These are phyloP conservation scores for Neonectria punicea DNA, from an alignment of 2,329 filamentous ascomycete species.

Conservation along the genomic window DNA sequence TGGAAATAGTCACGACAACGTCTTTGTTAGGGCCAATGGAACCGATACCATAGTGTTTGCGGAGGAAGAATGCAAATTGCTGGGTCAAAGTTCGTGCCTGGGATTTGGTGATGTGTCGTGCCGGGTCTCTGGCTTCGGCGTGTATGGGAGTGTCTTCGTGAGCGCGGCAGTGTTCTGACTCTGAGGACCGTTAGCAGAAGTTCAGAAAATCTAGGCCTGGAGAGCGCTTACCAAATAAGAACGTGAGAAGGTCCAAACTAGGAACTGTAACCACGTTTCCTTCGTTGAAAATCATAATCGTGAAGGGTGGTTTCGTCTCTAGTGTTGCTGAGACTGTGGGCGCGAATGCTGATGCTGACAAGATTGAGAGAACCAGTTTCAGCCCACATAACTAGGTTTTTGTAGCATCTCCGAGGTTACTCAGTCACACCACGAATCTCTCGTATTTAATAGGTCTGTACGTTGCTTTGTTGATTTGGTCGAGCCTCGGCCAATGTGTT, in stretches of 20 bases:
- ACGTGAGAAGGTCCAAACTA: constrained; percentile 54
- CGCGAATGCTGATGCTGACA: background rate
- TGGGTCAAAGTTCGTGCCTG: constrained; percentile 60
- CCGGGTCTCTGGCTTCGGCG: constrained; percentile 65
- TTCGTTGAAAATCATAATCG: constrained; percentile 51
- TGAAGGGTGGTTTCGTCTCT: background rate
- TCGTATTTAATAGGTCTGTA: background rate
- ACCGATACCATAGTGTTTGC: constrained; percentile 63
- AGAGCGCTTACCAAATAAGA: constrained; percentile 52
- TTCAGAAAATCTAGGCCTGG: background rate
- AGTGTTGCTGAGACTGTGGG: background rate
- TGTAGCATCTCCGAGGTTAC: background rate
- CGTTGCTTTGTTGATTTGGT: background rate
- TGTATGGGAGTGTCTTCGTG: constrained; percentile 64
- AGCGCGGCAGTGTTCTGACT: constrained; percentile 47
- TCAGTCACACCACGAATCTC: background rate
- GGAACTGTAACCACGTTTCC: constrained; percentile 48
- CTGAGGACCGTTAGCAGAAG: constrained; percentile 37
- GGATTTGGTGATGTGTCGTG: constrained; percentile 63
- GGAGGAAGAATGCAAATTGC: constrained; percentile 65
- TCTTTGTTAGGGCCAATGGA: constrained; percentile 58
- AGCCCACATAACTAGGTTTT: background rate
- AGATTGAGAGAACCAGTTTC: background rate
- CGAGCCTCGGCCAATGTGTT: constrained; percentile 5
- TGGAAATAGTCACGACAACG: constrained; percentile 66